phyloP scores from a whole-genome alignment of 495 filamentous ascomycete species.

The Aspergillus asperescens region DNA sequence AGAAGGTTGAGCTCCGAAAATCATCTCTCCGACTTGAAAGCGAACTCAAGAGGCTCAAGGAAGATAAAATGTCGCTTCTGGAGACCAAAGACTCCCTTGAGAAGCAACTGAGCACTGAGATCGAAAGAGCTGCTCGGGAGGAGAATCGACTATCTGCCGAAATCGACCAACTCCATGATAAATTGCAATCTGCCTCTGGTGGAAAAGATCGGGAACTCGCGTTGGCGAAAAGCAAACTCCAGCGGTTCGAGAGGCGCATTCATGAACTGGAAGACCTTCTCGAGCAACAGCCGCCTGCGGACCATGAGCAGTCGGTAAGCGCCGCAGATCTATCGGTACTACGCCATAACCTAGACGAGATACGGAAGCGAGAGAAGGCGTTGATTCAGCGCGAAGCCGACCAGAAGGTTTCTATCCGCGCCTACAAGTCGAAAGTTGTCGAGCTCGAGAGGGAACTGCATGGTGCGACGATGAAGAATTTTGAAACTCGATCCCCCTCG shows the following conservation, averaged over 20 bases:
- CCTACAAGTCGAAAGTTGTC: constrained; percentile 50
- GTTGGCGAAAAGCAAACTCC: constrained; percentile 49
- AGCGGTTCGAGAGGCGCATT: constrained; percentile 54
- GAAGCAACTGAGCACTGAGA: constrained; percentile 48
- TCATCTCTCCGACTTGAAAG: constrained; percentile 54
- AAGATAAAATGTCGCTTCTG: constrained; percentile 48
- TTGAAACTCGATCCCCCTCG: constrained; percentile 39
- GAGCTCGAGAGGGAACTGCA: constrained; percentile 55
- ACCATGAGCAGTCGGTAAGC: constrained; percentile 36
- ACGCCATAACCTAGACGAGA: constrained; percentile 56
- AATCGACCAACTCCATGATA: constrained; percentile 52
- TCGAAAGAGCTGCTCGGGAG: constrained; percentile 52
- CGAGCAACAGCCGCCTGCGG: constrained; percentile 32
- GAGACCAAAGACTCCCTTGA: constrained; percentile 51
- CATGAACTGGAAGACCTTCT: constrained; percentile 54
- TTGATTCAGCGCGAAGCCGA: constrained; percentile 57
- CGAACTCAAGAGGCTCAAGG: constrained; percentile 53
- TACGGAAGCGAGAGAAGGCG: constrained; percentile 58
- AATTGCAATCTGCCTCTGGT: constrained; percentile 36
- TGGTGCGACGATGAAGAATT: constrained; percentile 46
- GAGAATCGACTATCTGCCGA: constrained; percentile 54
- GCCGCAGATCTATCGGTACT: constrained; percentile 54
- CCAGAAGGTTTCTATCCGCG: constrained; percentile 50
- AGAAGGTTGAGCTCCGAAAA: constrained; percentile 57
- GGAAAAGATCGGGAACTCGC: constrained; percentile 46